Evolutionary conservation across 2,329 filamentous ascomycete species (phyloP).

Genomic region (Botrytis fragariae): DNA sequence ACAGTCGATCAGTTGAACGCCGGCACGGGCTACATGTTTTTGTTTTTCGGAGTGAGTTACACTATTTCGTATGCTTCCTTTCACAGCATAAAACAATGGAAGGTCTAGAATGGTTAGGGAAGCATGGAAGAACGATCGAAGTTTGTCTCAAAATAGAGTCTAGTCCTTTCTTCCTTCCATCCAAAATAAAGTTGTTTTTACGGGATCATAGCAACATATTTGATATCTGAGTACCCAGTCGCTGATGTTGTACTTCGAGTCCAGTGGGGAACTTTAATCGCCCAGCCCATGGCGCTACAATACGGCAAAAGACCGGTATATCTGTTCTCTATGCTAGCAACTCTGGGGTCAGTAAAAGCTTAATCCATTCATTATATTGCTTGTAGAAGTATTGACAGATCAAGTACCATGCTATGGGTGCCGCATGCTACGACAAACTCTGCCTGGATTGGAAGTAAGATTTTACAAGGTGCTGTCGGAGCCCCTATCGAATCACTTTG

Average conservation of each 20-base stretch:
- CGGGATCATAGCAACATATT: background rate
- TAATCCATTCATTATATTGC: background rate
- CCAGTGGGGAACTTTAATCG: constrained; percentile 51
- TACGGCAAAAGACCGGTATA: constrained; percentile 43
- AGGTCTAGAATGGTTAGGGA: background rate
- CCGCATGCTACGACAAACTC: constrained; percentile 38
- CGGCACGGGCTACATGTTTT: constrained; percentile 52
- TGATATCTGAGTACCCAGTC: background rate
- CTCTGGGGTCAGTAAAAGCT: constrained; percentile 24
- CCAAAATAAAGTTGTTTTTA: background rate
- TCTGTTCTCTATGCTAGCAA: constrained; percentile 37
- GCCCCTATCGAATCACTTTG: constrained; percentile 36
- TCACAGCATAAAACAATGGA: background rate
- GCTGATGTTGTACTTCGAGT: constrained; percentile 36
- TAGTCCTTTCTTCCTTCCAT: background rate
- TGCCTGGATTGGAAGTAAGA: constrained; percentile 39
- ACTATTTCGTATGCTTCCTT: background rate
- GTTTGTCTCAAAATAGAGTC: background rate
- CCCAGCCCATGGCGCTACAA: constrained; percentile 52
- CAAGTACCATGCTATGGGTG: constrained; percentile 41
- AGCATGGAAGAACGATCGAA: background rate
- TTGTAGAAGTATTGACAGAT: background rate
- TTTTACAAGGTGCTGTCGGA: constrained; percentile 34
- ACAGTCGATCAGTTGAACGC: constrained; percentile 46
- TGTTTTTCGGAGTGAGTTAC: constrained; percentile 35